Base-by-base conservation (phyloP, 345 rosid genomes). In the Toxicodendron radicans region DNA sequence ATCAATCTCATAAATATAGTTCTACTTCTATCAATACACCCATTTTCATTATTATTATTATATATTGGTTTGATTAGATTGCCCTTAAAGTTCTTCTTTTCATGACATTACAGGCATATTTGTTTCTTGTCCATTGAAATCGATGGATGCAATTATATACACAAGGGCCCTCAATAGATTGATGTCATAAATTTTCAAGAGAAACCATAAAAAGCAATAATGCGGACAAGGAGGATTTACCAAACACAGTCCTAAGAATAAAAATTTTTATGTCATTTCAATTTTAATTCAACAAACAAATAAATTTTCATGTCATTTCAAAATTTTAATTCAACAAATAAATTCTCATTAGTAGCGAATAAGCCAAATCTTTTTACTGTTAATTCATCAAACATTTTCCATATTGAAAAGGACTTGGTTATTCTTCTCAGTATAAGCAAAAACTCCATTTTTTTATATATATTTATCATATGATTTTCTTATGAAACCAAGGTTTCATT, bases 51-150 rank as follows among this genome's bases (percentile, higher is more conserved):
- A 51, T 66, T 65, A 14, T 51, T 51, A 12, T 16, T 51, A 3
- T 51, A 3, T 75, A 49, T 43, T 17, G 62, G 68, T 75, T 76
- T 78, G 83, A 80, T 84, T 71, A 59, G 84, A 82, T 68, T 38
- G 79, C 3, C 75, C 75, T 33, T 61, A 82, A 82, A 85, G 84
- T 73, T 73, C 64, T 73, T 60, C 41, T 27, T 9, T n/a, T 71
- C 73, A 49, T 73, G 49, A 51, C 56, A 60, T 63, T 75, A 14
- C 24, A 70, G 56, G 61, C 53, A 56, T 66, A 38, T 38, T 38
- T 38, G 16, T 60, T 53, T 49, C 35, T 32, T 43, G 62, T 41
- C 60, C 8, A 38, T n/a, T n/a, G n/a, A n/a, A n/a, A n/a, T 38
- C 9, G 43, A 38, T 38, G 9, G 24, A 56, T 65, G 53, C 64